Base-by-base conservation (phyloP, 805 yeast species). In the Kluyveromyces lactis region DNA sequence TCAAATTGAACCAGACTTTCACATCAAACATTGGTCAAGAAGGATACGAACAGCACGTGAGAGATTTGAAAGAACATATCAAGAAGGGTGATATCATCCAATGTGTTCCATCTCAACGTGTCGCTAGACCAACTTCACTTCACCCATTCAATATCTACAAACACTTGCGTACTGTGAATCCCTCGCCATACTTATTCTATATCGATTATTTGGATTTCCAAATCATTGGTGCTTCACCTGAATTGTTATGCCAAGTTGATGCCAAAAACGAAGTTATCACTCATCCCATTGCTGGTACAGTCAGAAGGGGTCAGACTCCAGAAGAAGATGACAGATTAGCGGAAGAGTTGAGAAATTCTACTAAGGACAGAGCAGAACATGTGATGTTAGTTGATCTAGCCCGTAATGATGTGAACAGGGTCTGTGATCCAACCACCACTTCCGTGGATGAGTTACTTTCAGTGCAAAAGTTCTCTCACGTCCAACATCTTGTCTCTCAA, bases 331-430 rank as follows among this genome's bases (percentile, higher is more conserved):
- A 89, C 56, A 66, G 64, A 45, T 71, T 87, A 39, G 97, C 97
- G 2, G 69, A 69, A 12, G 75, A 77, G 41, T 73, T 92, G 49
- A 71, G 84, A 52, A 64, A 79, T 8, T 83, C 95, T 12, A 66
- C 80, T 47, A 92, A 92, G 56, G 99, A 92, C 62, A 76, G 97
- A 35, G 96, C 98, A 1, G 99, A 92, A 64, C 99, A 92, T 62
- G 92, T 92, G 41, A 92, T 92, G 99, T 76, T 92, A 62, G 99
- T 92, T 15, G 99, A 92, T 63, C 72, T 92, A 55, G 98, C 98
- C 3, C 75, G 99, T 58, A 92, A 92, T 56, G 99, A 92, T 58
- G 79, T 92, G 53, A 92, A 92, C 64, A 73, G 98, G 49, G 81
- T 92, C n/a, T 90, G 97, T 65, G 79, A 81, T 43, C 97, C 97